Percentiles rank a stretch among this genome's conserved stretches.
Conservation (phyloP, 805 yeast species). For the Cyberlindnera americana region DNA sequence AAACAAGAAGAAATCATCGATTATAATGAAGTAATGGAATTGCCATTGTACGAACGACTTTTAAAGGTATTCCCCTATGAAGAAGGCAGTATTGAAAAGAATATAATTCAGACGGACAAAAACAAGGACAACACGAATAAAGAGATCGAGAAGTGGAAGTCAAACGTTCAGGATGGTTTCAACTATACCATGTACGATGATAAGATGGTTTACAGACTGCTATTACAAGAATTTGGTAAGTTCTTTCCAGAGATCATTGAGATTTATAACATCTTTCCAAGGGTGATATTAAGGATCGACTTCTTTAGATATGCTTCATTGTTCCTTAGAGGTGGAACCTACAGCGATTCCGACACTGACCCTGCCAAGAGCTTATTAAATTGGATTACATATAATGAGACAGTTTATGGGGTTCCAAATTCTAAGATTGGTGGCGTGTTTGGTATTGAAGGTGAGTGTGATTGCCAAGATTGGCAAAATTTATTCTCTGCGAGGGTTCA, state of each 20-base stretch:
- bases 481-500: constrained; percentile 52
- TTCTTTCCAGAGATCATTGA: constrained; percentile 50
- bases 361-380: constrained; percentile 49
- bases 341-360: constrained; percentile 57
- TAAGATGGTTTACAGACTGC: constrained; percentile 35
- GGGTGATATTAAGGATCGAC: constrained; percentile 51
- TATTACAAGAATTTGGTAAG: constrained; percentile 34
- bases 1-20: not conserved
- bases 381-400: constrained; percentile 44
- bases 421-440: constrained; percentile 49
- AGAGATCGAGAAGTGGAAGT: constrained; percentile 10
- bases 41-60: constrained; percentile 17
- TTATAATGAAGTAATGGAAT: constrained; percentile 3
- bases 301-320: constrained; percentile 52
- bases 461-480: constrained; percentile 50
- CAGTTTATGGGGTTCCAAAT: constrained; percentile 20
- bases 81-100: constrained; percentile 4
- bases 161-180: constrained; percentile 10
- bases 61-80: constrained; percentile 14
- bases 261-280: constrained; percentile 47
- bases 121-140: constrained; percentile 41
- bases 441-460: constrained; percentile 52
- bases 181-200: constrained; percentile 30
- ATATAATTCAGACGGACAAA: constrained; percentile 33
- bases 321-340: constrained; percentile 55